Evolutionary conservation across 768 basidiomycete genomes (phyloP).

Genomic region (Mycena polygramma): DNA sequence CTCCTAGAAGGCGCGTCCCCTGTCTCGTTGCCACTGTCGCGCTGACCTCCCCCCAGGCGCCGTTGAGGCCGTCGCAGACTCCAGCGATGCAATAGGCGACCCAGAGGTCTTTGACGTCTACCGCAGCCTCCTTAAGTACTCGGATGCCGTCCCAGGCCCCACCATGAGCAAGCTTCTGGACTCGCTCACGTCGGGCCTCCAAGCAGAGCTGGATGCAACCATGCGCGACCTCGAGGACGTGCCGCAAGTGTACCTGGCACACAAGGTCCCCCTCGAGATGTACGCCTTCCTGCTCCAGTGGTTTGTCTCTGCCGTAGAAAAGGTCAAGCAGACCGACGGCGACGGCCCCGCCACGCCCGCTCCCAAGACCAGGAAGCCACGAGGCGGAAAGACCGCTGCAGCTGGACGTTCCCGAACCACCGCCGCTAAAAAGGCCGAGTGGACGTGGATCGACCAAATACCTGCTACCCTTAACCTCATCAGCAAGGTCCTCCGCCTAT

Average conservation of each 20-base stretch:
- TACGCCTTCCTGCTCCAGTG: conserved; percentile 94
- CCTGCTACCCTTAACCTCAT: conserved; percentile 77
- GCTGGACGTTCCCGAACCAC: conserved; percentile 48
- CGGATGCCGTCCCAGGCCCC: conserved; percentile 69
- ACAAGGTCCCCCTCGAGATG: conserved; percentile 86
- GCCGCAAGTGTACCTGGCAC: conserved; percentile 68
- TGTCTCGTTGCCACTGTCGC: conserved; percentile 4
- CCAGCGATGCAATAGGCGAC: conserved; percentile 79
- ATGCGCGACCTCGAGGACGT: conserved; percentile 79
- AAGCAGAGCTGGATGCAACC: conserved; percentile 79
- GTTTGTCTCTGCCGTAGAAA: conserved; percentile 89
- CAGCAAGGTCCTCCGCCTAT: conserved; percentile 73
- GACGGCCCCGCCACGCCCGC: conserved; percentile 60
- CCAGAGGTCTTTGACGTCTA: conserved; percentile 84
- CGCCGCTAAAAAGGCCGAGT: conserved; percentile 62
- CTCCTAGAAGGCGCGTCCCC: conserved; percentile 69
- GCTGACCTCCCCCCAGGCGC: conserved; percentile 62
- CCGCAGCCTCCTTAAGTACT: conserved; percentile 84
- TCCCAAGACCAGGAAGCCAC: conserved; percentile 67
- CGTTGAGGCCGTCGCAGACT: conserved; percentile 84
- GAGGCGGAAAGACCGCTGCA: conserved; percentile 67
- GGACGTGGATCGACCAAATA: conserved; percentile 87
- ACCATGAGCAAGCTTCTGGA: conserved; percentile 91
- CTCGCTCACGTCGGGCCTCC: conserved; percentile 83
- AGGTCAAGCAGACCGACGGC: conserved; percentile 68